These are phyloP conservation scores for Rosellinia necatrix DNA, from an alignment of 2,329 filamentous ascomycete species.

Conservation along the genomic window DNA sequence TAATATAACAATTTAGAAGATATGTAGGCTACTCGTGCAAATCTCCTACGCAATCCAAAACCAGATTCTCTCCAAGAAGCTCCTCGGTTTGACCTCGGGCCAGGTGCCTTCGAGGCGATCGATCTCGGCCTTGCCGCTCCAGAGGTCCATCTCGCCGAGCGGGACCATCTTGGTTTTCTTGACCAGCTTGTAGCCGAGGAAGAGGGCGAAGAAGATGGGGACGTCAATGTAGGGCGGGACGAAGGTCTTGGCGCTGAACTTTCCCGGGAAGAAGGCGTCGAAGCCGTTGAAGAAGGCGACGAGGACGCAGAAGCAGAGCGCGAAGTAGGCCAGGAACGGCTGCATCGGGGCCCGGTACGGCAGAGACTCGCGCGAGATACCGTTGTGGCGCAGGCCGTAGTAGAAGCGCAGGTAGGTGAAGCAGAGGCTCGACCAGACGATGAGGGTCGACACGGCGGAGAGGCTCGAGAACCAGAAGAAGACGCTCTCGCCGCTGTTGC, in stretches of 20 bases:
- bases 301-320: conserved; percentile 63
- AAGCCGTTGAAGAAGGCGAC: conserved; percentile 77
- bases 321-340: conserved; percentile 70
- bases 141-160: conserved; percentile 46
- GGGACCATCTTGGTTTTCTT: conserved; percentile 60
- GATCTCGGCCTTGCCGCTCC: conserved; percentile 48
- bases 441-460: conserved; percentile 70
- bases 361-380: conserved; percentile 65
- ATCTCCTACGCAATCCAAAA: conserved; percentile 45
- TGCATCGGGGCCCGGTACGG: conserved; percentile 69
- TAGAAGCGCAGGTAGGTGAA: conserved; percentile 73
- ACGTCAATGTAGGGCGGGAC: conserved; percentile 73
- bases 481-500: conserved; percentile 50
- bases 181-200: conserved; percentile 68
- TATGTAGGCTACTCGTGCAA: too few species aligned
- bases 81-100: conserved; percentile 43
- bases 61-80: conserved; percentile 47
- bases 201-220: conserved; percentile 67
- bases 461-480: conserved; percentile 54
- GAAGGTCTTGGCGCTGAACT: conserved; percentile 55
- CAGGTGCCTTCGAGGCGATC: conserved; percentile 45
- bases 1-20: too few species aligned
- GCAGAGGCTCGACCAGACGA: conserved; percentile 70
- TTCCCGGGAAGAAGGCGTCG: conserved; percentile 67
- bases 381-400: conserved; percentile 66